Conservation (phyloP, 257 asterid species). For the Solanum chiquidenum region DNA sequence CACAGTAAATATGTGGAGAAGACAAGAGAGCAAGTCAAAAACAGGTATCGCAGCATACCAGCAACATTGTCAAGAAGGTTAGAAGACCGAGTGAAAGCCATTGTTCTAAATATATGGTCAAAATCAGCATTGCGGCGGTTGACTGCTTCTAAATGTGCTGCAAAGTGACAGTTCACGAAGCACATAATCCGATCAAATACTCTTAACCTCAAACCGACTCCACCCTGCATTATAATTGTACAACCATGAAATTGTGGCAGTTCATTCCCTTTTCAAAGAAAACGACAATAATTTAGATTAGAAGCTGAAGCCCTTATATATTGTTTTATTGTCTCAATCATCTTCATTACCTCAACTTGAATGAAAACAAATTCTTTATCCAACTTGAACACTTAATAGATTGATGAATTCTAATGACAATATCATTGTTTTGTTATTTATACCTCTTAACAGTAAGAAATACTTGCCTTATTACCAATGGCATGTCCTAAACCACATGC, state of each 20-base stretch:
- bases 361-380: neutral
- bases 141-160: conserved; percentile 98
- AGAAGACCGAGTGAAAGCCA: conserved; percentile 72
- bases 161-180: conserved; percentile 81
- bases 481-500: conserved; percentile 97
- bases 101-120: conserved; percentile 69
- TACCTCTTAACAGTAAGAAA: neutral
- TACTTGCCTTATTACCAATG: conserved; percentile 82
- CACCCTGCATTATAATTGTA: conserved; percentile 52
- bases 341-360: neutral
- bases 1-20: conserved; percentile 62
- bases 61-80: conserved; percentile 48
- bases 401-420: neutral
- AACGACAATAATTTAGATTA: neutral
- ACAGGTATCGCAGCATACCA: conserved; percentile 77
- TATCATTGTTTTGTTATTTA: neutral
- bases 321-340: neutral
- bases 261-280: neutral
- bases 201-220: conserved; percentile 89
- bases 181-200: conserved; percentile 84
- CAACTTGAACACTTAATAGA: neutral
- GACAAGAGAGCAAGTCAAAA: conserved; percentile 63
- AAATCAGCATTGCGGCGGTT: conserved; percentile 88
- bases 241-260: neutral
- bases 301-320: neutral